phyloP scores from a whole-genome alignment of 2,329 filamentous ascomycete genomes.

The Diaporthe nobilis region DNA sequence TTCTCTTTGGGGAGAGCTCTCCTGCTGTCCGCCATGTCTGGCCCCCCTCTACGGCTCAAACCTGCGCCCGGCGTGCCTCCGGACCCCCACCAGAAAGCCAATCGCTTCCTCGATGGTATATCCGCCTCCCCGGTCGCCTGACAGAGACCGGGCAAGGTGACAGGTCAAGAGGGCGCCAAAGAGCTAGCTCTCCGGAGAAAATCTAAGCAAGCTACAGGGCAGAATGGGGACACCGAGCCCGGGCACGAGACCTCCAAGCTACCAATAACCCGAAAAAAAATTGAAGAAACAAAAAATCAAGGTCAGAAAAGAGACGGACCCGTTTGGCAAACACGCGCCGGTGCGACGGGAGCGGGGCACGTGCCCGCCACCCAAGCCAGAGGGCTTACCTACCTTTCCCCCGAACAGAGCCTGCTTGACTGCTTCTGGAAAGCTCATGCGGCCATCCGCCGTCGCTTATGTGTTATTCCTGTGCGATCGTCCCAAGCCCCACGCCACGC shows the following conservation, averaged over 20 bases:
- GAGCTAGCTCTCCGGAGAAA: neutral
- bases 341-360: slow-evolving; percentile 28
- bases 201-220: neutral
- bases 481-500: slow-evolving; percentile 28
- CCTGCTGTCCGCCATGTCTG: neutral
- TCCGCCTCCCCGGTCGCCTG: slow-evolving; percentile 27
- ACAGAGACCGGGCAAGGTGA: neutral
- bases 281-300: neutral
- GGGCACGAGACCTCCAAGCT: neutral
- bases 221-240: slow-evolving; percentile 26
- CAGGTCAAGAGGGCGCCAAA: slow-evolving; percentile 1
- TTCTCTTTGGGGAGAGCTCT: neutral
- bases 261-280: neutral
- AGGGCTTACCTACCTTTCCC: neutral
- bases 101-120: slow-evolving; percentile 17
- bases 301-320: neutral
- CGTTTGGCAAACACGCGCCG: slow-evolving; percentile 16
- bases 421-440: slow-evolving; percentile 33
- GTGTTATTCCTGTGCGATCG: slow-evolving; percentile 29
- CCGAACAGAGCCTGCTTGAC: slow-evolving; percentile 8
- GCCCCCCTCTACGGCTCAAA: slow-evolving; percentile 28
- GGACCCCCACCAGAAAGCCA: slow-evolving; percentile 23
- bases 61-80: slow-evolving; percentile 36
- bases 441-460: slow-evolving; percentile 27
- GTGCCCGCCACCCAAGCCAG: slow-evolving; percentile 2